Percentiles rank a stretch among this genome's conserved stretches.
Evolutionary conservation across 164 flowering plant genomes (phyloP).

Genomic region (Nymphaea thermarum): DNA sequence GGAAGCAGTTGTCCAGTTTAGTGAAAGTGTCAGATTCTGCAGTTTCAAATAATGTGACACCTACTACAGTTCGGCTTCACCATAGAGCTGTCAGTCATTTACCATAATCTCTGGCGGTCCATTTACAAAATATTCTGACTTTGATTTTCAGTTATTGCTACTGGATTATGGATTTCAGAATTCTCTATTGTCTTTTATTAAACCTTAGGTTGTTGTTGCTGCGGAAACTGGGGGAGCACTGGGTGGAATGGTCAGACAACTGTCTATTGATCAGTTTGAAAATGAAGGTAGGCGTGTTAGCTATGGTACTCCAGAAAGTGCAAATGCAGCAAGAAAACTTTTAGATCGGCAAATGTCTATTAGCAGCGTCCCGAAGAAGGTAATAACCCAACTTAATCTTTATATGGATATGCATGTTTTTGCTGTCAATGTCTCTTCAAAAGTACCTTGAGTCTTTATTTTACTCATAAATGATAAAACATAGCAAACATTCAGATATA

Average conservation of each 20-base stretch:
- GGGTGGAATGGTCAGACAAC: constrained; percentile 36
- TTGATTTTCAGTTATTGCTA: constrained; percentile 1
- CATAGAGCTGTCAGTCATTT: constrained; percentile 78
- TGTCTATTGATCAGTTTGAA: constrained; percentile 36
- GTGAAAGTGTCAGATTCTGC: constrained; percentile 61
- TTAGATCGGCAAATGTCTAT: constrained; percentile 96
- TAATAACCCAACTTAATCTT: no score
- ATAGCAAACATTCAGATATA: no score
- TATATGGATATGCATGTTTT: no score
- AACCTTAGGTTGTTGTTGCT: constrained; percentile 75
- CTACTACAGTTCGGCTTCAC: constrained; percentile 80
- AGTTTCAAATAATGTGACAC: constrained; percentile 34
- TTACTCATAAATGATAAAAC: no score
- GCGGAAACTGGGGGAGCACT: constrained; percentile 76
- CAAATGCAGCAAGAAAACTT: constrained; percentile 92
- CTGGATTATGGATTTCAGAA: neutral
- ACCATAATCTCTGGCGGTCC: neutral
- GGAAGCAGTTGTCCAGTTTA: constrained; percentile 49
- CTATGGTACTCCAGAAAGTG: constrained; percentile 97
- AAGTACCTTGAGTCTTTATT: no score
- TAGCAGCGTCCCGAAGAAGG: constrained; percentile 98
- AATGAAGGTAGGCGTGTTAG: constrained; percentile 98
- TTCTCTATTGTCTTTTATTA: neutral
- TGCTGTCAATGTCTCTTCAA: no score
- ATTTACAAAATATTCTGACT: neutral